These are phyloP conservation scores for Podospora anserina DNA, from an alignment of 495 filamentous ascomycete species.

Conservation along the genomic window DNA sequence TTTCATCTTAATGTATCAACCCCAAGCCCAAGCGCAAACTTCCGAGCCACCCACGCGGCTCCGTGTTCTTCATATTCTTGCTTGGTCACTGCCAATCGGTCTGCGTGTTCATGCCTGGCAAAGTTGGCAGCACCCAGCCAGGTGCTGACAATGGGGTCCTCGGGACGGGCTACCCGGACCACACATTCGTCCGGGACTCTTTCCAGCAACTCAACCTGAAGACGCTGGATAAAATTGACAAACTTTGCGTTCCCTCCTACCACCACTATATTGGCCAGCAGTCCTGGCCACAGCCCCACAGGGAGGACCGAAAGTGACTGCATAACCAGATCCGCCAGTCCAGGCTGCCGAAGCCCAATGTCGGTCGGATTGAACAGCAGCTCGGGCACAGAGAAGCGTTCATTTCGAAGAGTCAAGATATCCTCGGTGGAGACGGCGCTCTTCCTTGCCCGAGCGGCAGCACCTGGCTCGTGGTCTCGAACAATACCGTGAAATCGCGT, in stretches of 20 bases:
- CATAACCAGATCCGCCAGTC: constrained; percentile 74
- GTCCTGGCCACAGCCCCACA: constrained; percentile 67
- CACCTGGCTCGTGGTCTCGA: constrained; percentile 68
- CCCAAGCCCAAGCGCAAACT: constrained; percentile 53
- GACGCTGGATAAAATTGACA: constrained; percentile 74
- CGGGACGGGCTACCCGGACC: constrained; percentile 66
- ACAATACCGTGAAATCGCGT: constrained; percentile 66
- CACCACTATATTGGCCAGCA: constrained; percentile 83
- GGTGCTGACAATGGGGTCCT: constrained; percentile 73
- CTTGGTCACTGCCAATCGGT: constrained; percentile 68
- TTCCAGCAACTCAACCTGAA: constrained; percentile 74
- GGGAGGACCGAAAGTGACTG: constrained; percentile 77
- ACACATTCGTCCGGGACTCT: constrained; percentile 73
- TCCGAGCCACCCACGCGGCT: constrained; percentile 68
- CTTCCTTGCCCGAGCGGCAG: constrained; percentile 56
- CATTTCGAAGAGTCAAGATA: constrained; percentile 80
- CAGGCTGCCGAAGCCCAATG: constrained; percentile 82
- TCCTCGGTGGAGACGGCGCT: constrained; percentile 67
- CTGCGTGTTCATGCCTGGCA: constrained; percentile 63
- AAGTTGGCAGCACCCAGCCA: constrained; percentile 82
- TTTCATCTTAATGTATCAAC: constrained; percentile 3
- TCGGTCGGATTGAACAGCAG: constrained; percentile 82
- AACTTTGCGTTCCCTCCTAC: constrained; percentile 83
- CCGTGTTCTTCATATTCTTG: constrained; percentile 90
- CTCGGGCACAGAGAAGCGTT: constrained; percentile 88